These are phyloP conservation scores for Phytophthora hibernalis DNA, from an alignment of 352 stramenopile genomes.

Conservation along the genomic window DNA sequence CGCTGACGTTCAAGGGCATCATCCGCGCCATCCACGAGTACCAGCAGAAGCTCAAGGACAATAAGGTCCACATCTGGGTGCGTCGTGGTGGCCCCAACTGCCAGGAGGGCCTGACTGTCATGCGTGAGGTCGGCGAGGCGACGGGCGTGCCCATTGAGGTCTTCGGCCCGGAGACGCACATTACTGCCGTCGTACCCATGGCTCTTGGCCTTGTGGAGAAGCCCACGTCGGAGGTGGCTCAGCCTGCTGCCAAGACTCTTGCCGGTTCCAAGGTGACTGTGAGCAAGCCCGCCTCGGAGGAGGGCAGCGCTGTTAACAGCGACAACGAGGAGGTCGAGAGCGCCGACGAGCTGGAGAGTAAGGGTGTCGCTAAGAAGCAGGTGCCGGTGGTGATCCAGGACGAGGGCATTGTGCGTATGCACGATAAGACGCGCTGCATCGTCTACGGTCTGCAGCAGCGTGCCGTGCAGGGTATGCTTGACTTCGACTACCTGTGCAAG, in stretches of 20 bases:
- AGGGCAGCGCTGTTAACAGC: constrained; percentile 38
- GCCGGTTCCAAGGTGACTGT: constrained; percentile 26
- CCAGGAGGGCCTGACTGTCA: constrained; percentile 94
- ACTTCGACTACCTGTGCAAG: constrained; percentile 99
- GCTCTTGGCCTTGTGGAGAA: constrained; percentile 91
- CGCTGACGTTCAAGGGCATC: constrained; percentile 97
- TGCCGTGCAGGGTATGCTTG: constrained; percentile 97
- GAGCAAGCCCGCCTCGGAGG: constrained; percentile 38
- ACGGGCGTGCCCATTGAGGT: constrained; percentile 95
- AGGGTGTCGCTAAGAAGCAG: constrained; percentile 37
- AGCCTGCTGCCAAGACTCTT: constrained; percentile 30
- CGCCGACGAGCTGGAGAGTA: constrained; percentile 41
- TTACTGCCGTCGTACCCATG: constrained; percentile 94
- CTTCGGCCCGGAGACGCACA: constrained; percentile 96
- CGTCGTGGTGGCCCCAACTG: constrained; percentile 97
- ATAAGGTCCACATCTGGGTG: constrained; percentile 95
- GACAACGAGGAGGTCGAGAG: constrained; percentile 43
- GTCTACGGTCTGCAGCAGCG: constrained; percentile 96
- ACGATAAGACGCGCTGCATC: constrained; percentile 91
- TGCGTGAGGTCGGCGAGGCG: constrained; percentile 90
- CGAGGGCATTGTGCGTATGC: constrained; percentile 87
- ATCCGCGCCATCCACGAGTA: constrained; percentile 95
- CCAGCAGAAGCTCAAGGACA: constrained; percentile 91
- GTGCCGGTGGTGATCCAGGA: constrained; percentile 74
- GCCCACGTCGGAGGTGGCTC: constrained; percentile 32